Percentiles rank a stretch among this genome's conserved stretches.
phyloP scores from a whole-genome alignment of 1,139 yeast species.

The Chernovozyma aurita region DNA sequence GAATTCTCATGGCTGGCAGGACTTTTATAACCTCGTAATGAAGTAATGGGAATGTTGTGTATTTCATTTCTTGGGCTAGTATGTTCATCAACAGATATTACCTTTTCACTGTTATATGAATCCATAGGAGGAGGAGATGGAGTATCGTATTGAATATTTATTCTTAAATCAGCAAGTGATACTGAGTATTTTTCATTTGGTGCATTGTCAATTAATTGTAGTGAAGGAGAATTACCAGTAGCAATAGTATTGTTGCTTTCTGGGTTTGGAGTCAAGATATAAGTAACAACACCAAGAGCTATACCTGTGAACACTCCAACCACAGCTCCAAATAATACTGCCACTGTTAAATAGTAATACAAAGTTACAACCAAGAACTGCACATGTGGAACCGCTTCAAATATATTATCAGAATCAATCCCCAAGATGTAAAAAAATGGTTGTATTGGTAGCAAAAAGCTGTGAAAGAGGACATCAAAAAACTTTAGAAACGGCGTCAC shows the following conservation, averaged over 20 bases:
- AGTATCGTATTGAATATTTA: conserved; percentile 5
- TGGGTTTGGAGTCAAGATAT: conserved; percentile 5
- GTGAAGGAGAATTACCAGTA: conserved; percentile 3
- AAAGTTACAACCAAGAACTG: conserved; percentile 13
- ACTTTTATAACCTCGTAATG: neutral
- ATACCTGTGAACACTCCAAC: conserved; percentile 18
- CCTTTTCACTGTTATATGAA: neutral
- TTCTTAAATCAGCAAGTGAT: conserved; percentile 2
- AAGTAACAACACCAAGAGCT: conserved; percentile 3
- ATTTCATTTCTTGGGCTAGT: neutral
- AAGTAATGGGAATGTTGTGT: neutral
- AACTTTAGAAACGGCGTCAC: neutral
- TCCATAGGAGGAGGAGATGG: conserved; percentile 2
- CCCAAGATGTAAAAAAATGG: conserved; percentile 17
- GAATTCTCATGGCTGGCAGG: neutral
- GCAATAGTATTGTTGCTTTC: neutral
- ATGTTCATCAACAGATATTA: neutral
- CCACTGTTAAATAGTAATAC: conserved; percentile 21
- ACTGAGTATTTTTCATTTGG: conserved; percentile 3
- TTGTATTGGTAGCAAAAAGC: conserved; percentile 17
- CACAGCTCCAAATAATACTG: conserved; percentile 18
- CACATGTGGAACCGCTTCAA: conserved; percentile 8
- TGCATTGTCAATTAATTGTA: conserved; percentile 2
- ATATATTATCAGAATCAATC: conserved; percentile 7
- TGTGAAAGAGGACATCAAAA: conserved; percentile 13